Percentiles rank a stretch among this genome's conserved stretches.
These are phyloP conservation scores for Loxodes magnus DNA, from an alignment of 73 alveolate genomes.

Conservation along the genomic window DNA sequence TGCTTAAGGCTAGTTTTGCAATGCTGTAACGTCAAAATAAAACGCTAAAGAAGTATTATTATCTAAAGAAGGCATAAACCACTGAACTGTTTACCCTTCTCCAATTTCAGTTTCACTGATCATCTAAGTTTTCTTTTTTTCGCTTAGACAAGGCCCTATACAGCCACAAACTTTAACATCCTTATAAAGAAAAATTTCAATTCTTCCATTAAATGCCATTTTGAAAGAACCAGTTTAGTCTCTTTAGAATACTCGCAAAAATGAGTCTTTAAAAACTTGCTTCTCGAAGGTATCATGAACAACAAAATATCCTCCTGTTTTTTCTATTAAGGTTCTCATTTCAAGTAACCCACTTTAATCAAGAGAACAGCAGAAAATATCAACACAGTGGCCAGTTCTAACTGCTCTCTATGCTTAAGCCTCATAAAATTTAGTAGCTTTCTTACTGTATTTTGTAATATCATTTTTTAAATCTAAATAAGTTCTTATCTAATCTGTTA, in stretches of 20 bases:
- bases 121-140: slow-evolving; percentile 46
- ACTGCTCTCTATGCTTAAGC: slow-evolving; percentile 68
- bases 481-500: slow-evolving; percentile 66
- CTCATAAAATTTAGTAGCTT: slow-evolving; percentile 74
- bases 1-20: slow-evolving; percentile 34
- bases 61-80: slow-evolving; percentile 92
- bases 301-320: slow-evolving; percentile 94
- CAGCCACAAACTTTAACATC: slow-evolving; percentile 88
- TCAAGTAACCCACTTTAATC: slow-evolving; percentile 94
- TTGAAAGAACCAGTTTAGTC: slow-evolving; percentile 84
- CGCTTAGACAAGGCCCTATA: slow-evolving; percentile 76
- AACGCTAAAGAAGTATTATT: slow-evolving; percentile 81
- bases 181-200: slow-evolving; percentile 65
- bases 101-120: slow-evolving; percentile 70
- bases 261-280: slow-evolving; percentile 85
- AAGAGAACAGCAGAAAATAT: slow-evolving; percentile 70
- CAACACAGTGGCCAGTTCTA: slow-evolving; percentile 70
- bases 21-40: slow-evolving; percentile 69
- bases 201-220: slow-evolving; percentile 85
- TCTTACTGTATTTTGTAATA: slow-evolving; percentile 64
- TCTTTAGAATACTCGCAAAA: slow-evolving; percentile 70
- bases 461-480: slow-evolving; percentile 71
- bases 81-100: slow-evolving; percentile 73
- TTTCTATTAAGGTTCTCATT: slow-evolving; percentile 80
- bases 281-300: slow-evolving; percentile 89